Percentiles rank a stretch among this genome's conserved stretches.
Evolutionary conservation across 441 rosid species (phyloP).

Genomic region (Gossypium laxum): DNA sequence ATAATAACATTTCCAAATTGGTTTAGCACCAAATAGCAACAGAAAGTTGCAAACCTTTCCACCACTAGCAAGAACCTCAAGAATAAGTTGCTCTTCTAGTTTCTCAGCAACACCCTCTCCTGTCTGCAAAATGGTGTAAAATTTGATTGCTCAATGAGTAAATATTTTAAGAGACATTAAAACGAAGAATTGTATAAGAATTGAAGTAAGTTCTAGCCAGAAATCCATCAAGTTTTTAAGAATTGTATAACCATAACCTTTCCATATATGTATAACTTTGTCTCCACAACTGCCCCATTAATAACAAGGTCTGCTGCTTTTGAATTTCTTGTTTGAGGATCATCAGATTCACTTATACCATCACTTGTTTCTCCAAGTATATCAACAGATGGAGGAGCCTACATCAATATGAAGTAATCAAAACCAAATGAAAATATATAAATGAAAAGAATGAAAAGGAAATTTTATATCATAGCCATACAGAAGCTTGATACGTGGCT

Average conservation of each 20-base stretch:
- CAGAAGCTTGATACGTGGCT: conserved; percentile 96
- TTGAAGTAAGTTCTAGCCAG: not conserved
- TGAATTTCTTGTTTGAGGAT: conserved; percentile 33
- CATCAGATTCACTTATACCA: conserved; percentile 30
- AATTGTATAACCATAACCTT: conserved; percentile 41
- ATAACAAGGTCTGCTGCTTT: conserved; percentile 78
- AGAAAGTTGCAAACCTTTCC: conserved; percentile 66
- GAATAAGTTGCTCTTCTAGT: conserved; percentile 61
- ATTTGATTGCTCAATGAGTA: conserved; percentile 11
- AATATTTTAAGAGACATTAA: not conserved
- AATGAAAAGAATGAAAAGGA: conserved; percentile 5
- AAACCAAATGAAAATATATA: conserved; percentile 11
- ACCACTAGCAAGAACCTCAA: conserved; percentile 81
- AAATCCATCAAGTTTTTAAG: conserved; percentile 4
- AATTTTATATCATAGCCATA: conserved; percentile 27
- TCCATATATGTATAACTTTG: conserved; percentile 71
- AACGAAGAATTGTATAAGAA: not conserved
- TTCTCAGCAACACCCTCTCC: conserved; percentile 38
- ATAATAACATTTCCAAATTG: conserved; percentile 8
- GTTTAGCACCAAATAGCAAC: conserved; percentile 14
- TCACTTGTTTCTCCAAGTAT: conserved; percentile 49
- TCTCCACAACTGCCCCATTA: conserved; percentile 74
- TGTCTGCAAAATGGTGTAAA: conserved; percentile 37
- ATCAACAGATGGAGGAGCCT: conserved; percentile 70
- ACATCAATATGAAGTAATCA: conserved; percentile 18